A percentile compares a stretch with the other conserved stretches of the same genome.
Conservation (phyloP, 768 basidiomycete genomes). For the Tephrocybe sp. region DNA sequence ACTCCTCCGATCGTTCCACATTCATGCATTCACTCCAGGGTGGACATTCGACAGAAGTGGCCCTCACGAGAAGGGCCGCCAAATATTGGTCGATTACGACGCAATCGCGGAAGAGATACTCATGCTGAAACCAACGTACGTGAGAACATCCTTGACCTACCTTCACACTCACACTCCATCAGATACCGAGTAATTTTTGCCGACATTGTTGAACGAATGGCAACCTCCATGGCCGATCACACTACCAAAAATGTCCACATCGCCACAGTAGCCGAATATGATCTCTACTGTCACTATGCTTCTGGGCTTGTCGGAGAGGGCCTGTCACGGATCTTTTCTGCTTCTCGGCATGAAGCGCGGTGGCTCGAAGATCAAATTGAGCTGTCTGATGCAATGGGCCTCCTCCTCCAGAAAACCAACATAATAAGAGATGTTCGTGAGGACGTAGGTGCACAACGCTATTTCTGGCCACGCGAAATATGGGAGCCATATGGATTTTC, state of each 20-base stretch:
- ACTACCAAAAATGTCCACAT: constrained; percentile 66
- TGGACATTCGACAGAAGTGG: constrained; percentile 84
- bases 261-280: constrained; percentile 82
- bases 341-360: constrained; percentile 75
- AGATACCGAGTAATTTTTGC: constrained; percentile 80
- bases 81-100: constrained; percentile 81
- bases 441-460: constrained; percentile 79
- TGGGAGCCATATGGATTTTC: constrained; percentile 78
- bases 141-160: constrained; percentile 3
- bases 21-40: constrained; percentile 74
- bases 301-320: constrained; percentile 97
- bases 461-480: constrained; percentile 94
- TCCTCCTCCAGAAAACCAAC: constrained; percentile 95
- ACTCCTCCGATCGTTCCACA: constrained; percentile 78
- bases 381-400: constrained; percentile 89
- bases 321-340: constrained; percentile 81
- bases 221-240: constrained; percentile 94
- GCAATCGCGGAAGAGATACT: constrained; percentile 78
- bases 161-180: constrained; percentile 3
- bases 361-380: constrained; percentile 80
- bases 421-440: constrained; percentile 95
- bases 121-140: constrained; percentile 63
- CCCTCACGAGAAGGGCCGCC: constrained; percentile 83
- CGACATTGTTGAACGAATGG: constrained; percentile 85
- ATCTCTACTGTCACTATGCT: constrained; percentile 97